These are phyloP conservation scores for Tulasnella calospora DNA, from an alignment of 768 basidiomycete genomes.

Conservation along the genomic window DNA sequence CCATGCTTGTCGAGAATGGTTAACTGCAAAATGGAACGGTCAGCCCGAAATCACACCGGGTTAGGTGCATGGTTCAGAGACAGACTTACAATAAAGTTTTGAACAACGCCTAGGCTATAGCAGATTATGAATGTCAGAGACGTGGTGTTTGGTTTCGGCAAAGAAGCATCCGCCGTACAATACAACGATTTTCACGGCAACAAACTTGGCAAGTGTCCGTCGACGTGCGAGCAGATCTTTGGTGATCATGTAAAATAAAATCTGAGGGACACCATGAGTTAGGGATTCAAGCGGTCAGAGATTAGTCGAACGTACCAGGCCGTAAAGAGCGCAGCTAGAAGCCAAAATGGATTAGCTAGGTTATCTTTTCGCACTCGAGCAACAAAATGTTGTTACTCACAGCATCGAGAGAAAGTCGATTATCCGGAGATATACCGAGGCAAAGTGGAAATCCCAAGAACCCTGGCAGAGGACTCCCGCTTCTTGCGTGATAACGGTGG, in stretches of 20 bases:
- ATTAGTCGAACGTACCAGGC: slow-evolving; percentile 41
- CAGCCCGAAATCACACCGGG: not conserved
- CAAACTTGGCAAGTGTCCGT: slow-evolving; percentile 79
- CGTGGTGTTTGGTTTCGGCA: not conserved
- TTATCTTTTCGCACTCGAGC: not conserved
- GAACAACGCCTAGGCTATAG: slow-evolving; percentile 71
- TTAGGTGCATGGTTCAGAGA: not conserved
- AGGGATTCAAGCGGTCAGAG: not conserved
- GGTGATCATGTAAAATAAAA: slow-evolving; percentile 77
- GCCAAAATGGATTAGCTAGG: not conserved
- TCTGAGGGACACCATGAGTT: not conserved
- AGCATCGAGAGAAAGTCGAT: slow-evolving; percentile 80
- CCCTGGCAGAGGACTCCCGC: slow-evolving; percentile 65
- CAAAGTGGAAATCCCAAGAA: slow-evolving; percentile 54
- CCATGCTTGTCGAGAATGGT: slow-evolving; percentile 52
- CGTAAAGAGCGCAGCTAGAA: slow-evolving; percentile 65
- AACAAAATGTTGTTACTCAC: slow-evolving; percentile 37
- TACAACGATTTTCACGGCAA: slow-evolving; percentile 62
- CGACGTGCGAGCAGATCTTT: slow-evolving; percentile 68
- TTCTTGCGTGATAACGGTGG: slow-evolving; percentile 71
- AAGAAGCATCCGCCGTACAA: slow-evolving; percentile 25
- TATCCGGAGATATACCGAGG: slow-evolving; percentile 62
- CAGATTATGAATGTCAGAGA: slow-evolving; percentile 37
- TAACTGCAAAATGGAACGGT: slow-evolving; percentile 45
- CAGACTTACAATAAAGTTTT: slow-evolving; percentile 61